Base-by-base conservation (phyloP, 306 rosid genomes). In the Prunus padus region DNA sequence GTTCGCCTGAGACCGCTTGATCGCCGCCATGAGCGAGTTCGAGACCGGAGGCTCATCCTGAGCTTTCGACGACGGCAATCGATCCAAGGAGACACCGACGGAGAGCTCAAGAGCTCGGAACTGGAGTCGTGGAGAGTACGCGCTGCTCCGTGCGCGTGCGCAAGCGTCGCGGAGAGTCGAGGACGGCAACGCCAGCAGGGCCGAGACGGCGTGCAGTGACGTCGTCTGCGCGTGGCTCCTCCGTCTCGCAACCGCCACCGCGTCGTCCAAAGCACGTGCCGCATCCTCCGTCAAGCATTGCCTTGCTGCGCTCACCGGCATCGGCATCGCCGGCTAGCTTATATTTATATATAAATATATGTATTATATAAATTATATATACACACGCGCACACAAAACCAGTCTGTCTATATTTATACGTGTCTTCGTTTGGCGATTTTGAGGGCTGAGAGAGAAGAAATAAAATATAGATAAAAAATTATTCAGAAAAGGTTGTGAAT, bases 261-360 rank as follows among this genome's bases (percentile, higher is more conserved):
- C 96, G 4, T 92, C 97, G 81, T 96, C 93, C 0, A 96, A 76
- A 0, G 92, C 96, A 54, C 97, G 91, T 55, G 90, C 97, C 26
- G 99, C 96, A 49, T 96, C 98, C 0, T 96, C 98, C 26, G 98
- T 90, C 59, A 96, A 85, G 78, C 92, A 92, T 89, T 96, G 97
- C 92, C 93, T 87, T 72, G 98, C 99, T 40, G 84, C 75, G 83
- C 90, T 88, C 11, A 96, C 97, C 97, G 97, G 93, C 97, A 97
- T 92, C 71, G 97, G 99, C 99, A 96, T 96, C 93, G 93, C 97
- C 97, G 97, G 96, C 82, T 59, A 85, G 87, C 97, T 85, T 74
- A 5, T n/a, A 2, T 10, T 28, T 15, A 33, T 23, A 3, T 51
- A 25, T 20, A 19, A 1, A 8, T 18, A 2, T 30, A 2, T 8